Conservation (phyloP, 1,139 yeast genomes). For the Sugiyamaella novakii region DNA sequence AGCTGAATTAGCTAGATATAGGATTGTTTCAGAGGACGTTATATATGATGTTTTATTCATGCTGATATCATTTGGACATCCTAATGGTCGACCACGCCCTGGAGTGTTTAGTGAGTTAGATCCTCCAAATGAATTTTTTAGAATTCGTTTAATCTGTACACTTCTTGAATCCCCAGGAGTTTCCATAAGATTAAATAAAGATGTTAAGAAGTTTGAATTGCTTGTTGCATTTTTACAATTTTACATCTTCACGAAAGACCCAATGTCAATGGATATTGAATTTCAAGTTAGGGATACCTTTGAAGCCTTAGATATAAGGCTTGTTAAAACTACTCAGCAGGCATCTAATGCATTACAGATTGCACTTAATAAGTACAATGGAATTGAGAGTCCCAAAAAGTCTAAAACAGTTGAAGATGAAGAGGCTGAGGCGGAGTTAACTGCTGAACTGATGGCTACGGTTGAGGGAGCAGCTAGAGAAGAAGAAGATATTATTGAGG, state of each 20-base stretch:
- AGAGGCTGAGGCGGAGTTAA: slow-evolving; percentile 13
- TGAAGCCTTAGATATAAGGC: slow-evolving; percentile 41
- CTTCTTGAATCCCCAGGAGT: slow-evolving; percentile 41
- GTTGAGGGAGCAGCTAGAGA: slow-evolving; percentile 23
- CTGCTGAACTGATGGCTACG: slow-evolving; percentile 25
- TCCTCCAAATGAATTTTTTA: slow-evolving; percentile 67
- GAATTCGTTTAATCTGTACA: slow-evolving; percentile 59
- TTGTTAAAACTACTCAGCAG: slow-evolving; percentile 45
- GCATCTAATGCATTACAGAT: slow-evolving; percentile 36
- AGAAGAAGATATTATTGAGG: slow-evolving; percentile 30
- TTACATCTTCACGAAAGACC: slow-evolving; percentile 65
- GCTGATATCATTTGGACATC: slow-evolving; percentile 69
- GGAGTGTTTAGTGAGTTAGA: slow-evolving; percentile 52
- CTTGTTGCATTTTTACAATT: slow-evolving; percentile 71
- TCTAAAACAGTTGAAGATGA: background rate
- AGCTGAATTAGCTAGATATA: slow-evolving; percentile 56
- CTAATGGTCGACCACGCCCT: slow-evolving; percentile 57
- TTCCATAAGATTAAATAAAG: slow-evolving; percentile 24
- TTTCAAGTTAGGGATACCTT: slow-evolving; percentile 54
- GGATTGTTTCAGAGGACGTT: slow-evolving; percentile 52
- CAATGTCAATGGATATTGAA: slow-evolving; percentile 67
- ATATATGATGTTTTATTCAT: slow-evolving; percentile 59
- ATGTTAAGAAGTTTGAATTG: slow-evolving; percentile 44
- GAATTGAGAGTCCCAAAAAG: slow-evolving; percentile 29
- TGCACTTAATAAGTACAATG: slow-evolving; percentile 35